Base-by-base conservation (phyloP, 2,329 filamentous ascomycete species). In the Drechslerella stenobrocha region DNA sequence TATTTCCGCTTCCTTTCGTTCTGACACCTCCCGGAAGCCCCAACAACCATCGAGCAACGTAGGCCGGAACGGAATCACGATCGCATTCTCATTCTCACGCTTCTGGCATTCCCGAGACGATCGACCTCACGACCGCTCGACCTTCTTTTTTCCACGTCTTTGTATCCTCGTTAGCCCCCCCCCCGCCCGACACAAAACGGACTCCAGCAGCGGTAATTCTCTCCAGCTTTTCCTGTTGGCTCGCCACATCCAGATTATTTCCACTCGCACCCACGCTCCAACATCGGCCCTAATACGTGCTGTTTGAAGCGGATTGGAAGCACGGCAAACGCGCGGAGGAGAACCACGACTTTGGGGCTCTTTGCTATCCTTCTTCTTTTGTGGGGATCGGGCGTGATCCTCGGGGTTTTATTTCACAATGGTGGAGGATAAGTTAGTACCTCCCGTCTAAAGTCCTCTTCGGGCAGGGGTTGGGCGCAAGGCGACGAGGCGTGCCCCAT, bases 361-460 rank as follows among this genome's bases (percentile, higher is more conserved):
- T 42, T n/a, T 7, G 2, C 3, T 42, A 13, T 18, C 18, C 5
- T 50, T 48, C 32, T 15, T 50, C 11, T 50, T 40, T 34, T 34
- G 42, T 48, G 37, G 28, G 47, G 52, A 46, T 40, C 11, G 18
- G 18, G 30, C 60, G 40, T 47, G 32, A 23, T 53, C 70, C 48
- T 35, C 18, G 61, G 53, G 56, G 47, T 52, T 51, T 42, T 7
- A 20, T 4, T 30, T 67, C 44, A 60, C 28, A 60, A 77, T 78
- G 76, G 61, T 80, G 72, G 78, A 79, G 75, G 78, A 80, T 74
- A 80, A 80, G 77, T 79, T 77, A 70, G 77, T 70, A 66, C 55
- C 56, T 50, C 44, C 42, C 35, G 11, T 52, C 45, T 26, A 23
- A 35, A 37, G 42, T 23, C 52, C 18, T n/a, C n/a, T n/a, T n/a